Base-by-base conservation (phyloP, 148 eudicot species). In the Cornus kousa region DNA sequence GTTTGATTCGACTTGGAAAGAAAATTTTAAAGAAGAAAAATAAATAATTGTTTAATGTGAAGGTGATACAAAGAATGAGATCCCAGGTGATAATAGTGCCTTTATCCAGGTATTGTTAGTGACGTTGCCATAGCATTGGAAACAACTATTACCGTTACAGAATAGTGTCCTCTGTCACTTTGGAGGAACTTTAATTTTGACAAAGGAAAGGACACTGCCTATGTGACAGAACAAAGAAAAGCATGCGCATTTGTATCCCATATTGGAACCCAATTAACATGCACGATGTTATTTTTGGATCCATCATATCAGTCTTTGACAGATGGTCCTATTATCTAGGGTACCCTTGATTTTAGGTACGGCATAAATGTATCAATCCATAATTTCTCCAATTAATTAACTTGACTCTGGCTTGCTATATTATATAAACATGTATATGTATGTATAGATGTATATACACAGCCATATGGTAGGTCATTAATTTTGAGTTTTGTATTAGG, bases 181-280 rank as follows among this genome's bases (percentile, higher is more conserved):
- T 74, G 53, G 77, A 59, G 73, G 74, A 69, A 4, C 53, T n/a
- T 28, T 69, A 57, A 33, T 37, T 74, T 68, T 75, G 74, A 35
- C 71, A 70, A 53, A 24, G 68, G 68, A 53, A 53, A 82, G 70
- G 80, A 77, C 80, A 82, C 16, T 48, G 57, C 80, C 84, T 80
- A 82, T 82, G 84, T 82, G 84, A 82, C 79, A 68, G 73, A 77
- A 39, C 60, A 64, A 77, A 77, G 80, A 80, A 77, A 72, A 77
- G 80, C 84, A 77, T 72, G 84, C 80, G 53, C 77, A 24, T 55
- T 72, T 68, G 73, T 80, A 74, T 74, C 40, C 73, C 24, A 22
- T 74, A 24, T 46, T 57, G 50, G 68, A 74, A 74, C 68, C 50
- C 24, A 33, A 74, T 32, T 35, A 60, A 53, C 16, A 53, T 39